Evolutionary conservation across 305 asterid species (phyloP), one percentile per base, ranked within the genome.

Genomic region (Salvia sclarea): DNA sequence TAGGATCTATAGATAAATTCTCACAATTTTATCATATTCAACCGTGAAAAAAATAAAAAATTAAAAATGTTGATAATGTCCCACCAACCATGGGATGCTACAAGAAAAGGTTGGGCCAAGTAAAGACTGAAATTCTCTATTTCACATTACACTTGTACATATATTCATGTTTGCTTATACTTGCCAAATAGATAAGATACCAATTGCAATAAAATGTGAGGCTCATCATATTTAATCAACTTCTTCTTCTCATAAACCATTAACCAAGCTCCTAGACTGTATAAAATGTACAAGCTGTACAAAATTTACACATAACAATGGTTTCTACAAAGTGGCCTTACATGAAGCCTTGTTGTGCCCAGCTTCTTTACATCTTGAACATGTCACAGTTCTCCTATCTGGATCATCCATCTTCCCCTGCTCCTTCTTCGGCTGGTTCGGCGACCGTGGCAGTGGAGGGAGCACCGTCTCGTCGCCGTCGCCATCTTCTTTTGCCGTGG

Each of bases 321-420:
- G 47, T 7, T 38, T 52, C 59, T 49, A 78, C 20, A 52, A 18
- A 16, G 52, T 78, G 70, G 86, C 87, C 80, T 83, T 86, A 74
- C 98, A 92, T 21, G 98, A 87, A 74, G 94, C 89, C 84, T 87
- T 89, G 50, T 92, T 92, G 68, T 92, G 98, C 68, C 96, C 98
- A n/a, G 89, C 87, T 80, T 86, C 88, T 81, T 88, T 89, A 75
- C 98, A 92, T 74, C 79, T 84, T 60, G 92, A 83, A 80, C 98
- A 92, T 1, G 88, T 86, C 40, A 91, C 93, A 1, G 97, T 92
- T 82, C 96, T 86, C 85, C 82, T 83, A 65, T 85, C 89, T 10
- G 85, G 77, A 31, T 86, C 93, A 58, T 82, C 88, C 64, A 54
- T 65, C 72, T 82, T 82, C 8, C 62, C 71, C 76, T 60, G 75